Percentiles rank a stretch among this genome's conserved stretches.
Conservation (phyloP, 495 filamentous ascomycete genomes). For the Penicillium daleae region DNA sequence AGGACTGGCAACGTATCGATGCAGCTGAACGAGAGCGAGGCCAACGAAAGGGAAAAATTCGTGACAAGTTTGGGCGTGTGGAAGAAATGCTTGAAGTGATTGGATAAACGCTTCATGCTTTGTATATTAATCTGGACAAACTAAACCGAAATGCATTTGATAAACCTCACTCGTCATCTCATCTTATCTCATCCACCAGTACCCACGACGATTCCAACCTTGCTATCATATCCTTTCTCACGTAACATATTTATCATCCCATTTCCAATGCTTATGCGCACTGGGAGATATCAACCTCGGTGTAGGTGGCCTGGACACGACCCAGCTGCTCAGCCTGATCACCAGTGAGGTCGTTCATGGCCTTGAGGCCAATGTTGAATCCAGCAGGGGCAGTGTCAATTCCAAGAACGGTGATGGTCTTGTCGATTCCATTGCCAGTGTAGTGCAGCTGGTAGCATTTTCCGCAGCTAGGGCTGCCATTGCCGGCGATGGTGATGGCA, state of each 20-base stretch:
- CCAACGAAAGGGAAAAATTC: conserved; percentile 66
- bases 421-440: conserved; percentile 37
- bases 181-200: neutral
- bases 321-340: conserved; percentile 58
- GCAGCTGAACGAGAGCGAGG: conserved; percentile 72
- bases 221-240: conserved; percentile 2
- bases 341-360: conserved; percentile 69
- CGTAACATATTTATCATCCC: neutral
- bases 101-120: conserved; percentile 17
- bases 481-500: conserved; percentile 58
- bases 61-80: conserved; percentile 81
- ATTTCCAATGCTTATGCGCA: conserved; percentile 36
- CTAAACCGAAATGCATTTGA: conserved; percentile 2
- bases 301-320: conserved; percentile 55
- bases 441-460: conserved; percentile 70
- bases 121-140: conserved; percentile 18
- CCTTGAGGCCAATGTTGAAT: conserved; percentile 66
- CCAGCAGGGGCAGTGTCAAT: conserved; percentile 64
- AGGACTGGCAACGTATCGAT: conserved; percentile 87
- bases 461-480: conserved; percentile 66
- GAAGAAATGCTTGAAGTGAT: conserved; percentile 77
- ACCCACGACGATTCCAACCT: neutral
- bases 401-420: conserved; percentile 66
- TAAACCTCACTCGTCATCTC: neutral
- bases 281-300: conserved; percentile 40